phyloP scores from a whole-genome alignment of 176 grass and related monocot genomes.

The Triticum turgidum region DNA sequence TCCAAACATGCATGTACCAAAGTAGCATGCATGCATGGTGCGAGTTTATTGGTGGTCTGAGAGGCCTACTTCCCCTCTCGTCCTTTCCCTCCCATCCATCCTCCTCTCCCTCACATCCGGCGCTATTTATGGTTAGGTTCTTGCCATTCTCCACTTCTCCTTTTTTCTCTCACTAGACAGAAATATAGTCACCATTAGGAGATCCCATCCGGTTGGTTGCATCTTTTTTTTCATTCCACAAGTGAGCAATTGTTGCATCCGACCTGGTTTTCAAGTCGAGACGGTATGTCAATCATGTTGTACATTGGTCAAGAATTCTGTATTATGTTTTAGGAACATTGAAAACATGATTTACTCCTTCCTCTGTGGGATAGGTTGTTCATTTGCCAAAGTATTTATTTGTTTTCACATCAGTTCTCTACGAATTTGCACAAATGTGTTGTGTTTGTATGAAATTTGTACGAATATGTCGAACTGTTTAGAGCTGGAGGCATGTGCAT shows the following conservation, averaged over 20 bases:
- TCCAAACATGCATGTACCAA: not conserved
- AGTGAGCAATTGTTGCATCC: not conserved
- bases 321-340: not conserved
- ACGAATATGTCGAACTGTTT: not conserved
- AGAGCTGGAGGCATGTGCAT: not conserved
- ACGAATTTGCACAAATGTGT: not conserved
- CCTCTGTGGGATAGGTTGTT: not conserved
- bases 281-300: conserved; percentile 13
- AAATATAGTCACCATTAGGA: not conserved
- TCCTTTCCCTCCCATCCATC: conserved; percentile 28
- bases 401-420: not conserved
- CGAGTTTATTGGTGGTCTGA: not conserved
- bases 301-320: not conserved
- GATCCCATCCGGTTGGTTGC: not conserved
- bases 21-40: not conserved
- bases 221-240: not conserved
- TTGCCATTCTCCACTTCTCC: not conserved
- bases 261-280: not conserved
- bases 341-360: not conserved
- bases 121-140: conserved; percentile 25
- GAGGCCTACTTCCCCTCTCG: conserved; percentile 33
- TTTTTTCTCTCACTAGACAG: conserved; percentile 17
- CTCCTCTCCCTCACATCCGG: not conserved
- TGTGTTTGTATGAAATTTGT: not conserved
- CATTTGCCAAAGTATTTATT: not conserved